Base-by-base conservation (phyloP, 1,284 basidiomycete species). In the Tausonia pullulans region DNA sequence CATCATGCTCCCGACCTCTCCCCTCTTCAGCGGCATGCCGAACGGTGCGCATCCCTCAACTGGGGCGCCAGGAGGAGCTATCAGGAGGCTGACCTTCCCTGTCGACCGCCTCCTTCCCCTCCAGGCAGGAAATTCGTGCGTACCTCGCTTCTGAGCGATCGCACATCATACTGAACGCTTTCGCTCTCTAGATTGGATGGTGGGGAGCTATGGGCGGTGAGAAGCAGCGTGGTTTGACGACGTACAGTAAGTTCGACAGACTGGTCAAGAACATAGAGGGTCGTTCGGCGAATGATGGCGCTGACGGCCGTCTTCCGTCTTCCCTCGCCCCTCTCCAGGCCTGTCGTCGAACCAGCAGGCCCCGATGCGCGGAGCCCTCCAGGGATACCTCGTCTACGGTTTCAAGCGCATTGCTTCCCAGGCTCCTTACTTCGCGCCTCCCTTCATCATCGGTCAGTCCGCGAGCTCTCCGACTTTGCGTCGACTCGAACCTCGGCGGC, bases 351-450 rank as follows among this genome's bases (percentile, higher is more conserved):
- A 83, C 79, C 83, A 86, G 73, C 83, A 88, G 71, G 84, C 84
- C 68, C 83, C 88, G 10, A 82, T 87, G 56, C 83, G 84, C 59
- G 81, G 88, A 68, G 82, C 86, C 70, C 75, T 94, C 74, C 80
- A 82, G 63, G 83, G 78, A 71, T 95, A 87, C 80, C 72, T 93
- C 70, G 90, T 93, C 82, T 91, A 93, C 78, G 92, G 90, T 58
- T 87, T 86, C 81, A 82, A 82, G 69, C 86, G 92, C 69, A 76
- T 92, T 58, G 82, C 85, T 63, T 79, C 79, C 51, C 88, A 94
- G 73, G 79, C 84, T 40, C 80, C 88, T 58, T 96, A 91, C 80
- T 90, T 88, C 78, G 78, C 83, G 64, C 75, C 91, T 69, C 92
- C 92, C 40, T 81, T 92, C 70, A 83, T 80, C 58, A 71, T 85